phyloP scores from a whole-genome alignment of 495 filamentous ascomycete genomes.

The Tuber melanosporum region DNA sequence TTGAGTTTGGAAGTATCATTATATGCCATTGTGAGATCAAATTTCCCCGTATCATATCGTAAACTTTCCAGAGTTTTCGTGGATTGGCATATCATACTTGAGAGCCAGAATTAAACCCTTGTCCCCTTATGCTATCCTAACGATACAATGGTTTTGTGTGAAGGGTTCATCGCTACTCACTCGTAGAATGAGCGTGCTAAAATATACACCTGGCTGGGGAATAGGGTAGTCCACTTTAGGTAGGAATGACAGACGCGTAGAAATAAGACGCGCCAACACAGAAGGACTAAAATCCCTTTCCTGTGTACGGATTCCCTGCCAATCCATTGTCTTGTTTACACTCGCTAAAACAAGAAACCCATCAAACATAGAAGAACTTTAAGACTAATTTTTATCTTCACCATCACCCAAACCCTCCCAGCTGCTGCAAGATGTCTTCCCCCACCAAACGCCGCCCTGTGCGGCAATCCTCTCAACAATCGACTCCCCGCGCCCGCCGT shows the following conservation, averaged over 20 bases:
- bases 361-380: background rate
- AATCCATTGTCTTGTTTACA: conserved; percentile 6
- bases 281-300: background rate
- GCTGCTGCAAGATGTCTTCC: conserved; percentile 28
- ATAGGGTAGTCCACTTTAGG: conserved; percentile 29
- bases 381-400: background rate
- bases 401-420: background rate
- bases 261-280: conserved; percentile 31
- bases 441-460: conserved; percentile 33
- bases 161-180: conserved; percentile 3
- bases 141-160: background rate
- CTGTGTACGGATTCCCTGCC: background rate
- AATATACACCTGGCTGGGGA: conserved; percentile 4
- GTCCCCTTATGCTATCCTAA: background rate
- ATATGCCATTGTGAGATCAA: background rate
- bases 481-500: conserved; percentile 27
- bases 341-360: background rate
- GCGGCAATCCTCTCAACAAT: conserved; percentile 27
- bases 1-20: background rate
- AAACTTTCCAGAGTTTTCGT: background rate
- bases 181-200: background rate
- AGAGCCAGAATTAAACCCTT: background rate
- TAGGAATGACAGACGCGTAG: conserved; percentile 15
- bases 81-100: background rate
- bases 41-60: background rate